Conservation (phyloP, 192 early-diverging fungal species). For the Coemansia sp. region DNA sequence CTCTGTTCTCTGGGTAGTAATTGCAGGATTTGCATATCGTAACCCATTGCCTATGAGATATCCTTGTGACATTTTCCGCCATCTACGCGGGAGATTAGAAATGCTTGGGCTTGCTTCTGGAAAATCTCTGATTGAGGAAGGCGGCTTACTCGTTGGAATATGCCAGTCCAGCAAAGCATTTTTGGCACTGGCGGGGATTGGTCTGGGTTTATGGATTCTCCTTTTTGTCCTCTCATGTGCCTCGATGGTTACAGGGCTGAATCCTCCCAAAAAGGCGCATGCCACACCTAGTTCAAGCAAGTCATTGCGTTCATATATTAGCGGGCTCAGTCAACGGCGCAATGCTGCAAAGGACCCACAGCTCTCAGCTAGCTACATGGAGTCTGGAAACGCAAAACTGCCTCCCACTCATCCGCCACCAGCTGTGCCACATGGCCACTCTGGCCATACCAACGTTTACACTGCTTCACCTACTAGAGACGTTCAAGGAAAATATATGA, state of each 20-base stretch:
- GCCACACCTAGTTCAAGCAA: constrained; percentile 15
- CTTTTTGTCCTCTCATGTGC: constrained; percentile 35
- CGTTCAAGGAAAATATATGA: background rate
- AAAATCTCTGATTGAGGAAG: constrained; percentile 42
- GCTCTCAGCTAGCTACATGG: constrained; percentile 11
- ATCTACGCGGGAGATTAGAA: constrained; percentile 29
- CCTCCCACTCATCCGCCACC: background rate
- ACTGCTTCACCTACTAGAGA: background rate
- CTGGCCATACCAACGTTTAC: background rate
- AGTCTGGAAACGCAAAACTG: background rate
- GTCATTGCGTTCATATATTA: constrained; percentile 17
- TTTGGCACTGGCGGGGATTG: constrained; percentile 32
- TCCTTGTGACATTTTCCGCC: constrained; percentile 43
- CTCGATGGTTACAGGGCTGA: constrained; percentile 28
- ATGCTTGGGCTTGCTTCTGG: constrained; percentile 38
- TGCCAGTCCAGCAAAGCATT: constrained; percentile 53
- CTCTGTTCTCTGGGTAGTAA: constrained; percentile 42
- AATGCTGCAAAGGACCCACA: background rate
- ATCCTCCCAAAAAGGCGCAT: constrained; percentile 14
- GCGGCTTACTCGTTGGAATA: constrained; percentile 40
- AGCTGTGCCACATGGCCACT: background rate
- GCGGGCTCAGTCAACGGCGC: constrained; percentile 2
- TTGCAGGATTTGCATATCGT: constrained; percentile 45
- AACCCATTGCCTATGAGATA: constrained; percentile 48
- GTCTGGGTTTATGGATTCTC: constrained; percentile 42